These are phyloP conservation scores for Raddia guianensis DNA, from an alignment of 176 grass and related monocot species.

Conservation along the genomic window DNA sequence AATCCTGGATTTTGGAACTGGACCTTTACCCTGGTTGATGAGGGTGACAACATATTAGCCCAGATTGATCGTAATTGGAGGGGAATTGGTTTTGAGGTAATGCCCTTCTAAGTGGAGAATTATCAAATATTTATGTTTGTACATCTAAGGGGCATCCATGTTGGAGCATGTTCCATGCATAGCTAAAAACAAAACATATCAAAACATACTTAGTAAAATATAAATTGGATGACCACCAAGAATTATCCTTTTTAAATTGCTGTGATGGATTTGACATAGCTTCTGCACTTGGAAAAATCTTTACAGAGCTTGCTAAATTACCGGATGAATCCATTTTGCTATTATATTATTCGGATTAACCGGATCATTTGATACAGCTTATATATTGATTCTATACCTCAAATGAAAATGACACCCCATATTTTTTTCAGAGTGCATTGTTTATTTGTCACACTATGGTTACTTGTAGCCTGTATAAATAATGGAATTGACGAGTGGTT, in stretches of 20 bases:
- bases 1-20: conserved; percentile 98
- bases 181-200: conserved; percentile 17
- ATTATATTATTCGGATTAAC: conserved; percentile 26
- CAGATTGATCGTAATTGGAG: conserved; percentile 95
- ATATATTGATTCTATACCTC: background rate
- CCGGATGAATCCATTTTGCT: background rate
- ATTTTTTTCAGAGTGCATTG: background rate
- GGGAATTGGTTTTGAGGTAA: conserved; percentile 93
- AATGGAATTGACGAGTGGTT: background rate
- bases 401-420: background rate
- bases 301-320: background rate
- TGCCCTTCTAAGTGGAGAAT: conserved; percentile 12
- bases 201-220: background rate
- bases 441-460: background rate
- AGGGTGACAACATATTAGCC: conserved; percentile 79
- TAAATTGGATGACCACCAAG: background rate
- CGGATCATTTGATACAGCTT: background rate
- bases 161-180: conserved; percentile 3
- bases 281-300: conserved; percentile 19
- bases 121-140: conserved; percentile 23
- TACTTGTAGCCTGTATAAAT: conserved; percentile 18
- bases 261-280: conserved; percentile 11
- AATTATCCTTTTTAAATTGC: background rate
- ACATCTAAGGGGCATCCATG: conserved; percentile 6
- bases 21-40: conserved; percentile 86